Conservation (phyloP, 2,329 filamentous ascomycete genomes). For the Chaetoscypha palmicola region DNA sequence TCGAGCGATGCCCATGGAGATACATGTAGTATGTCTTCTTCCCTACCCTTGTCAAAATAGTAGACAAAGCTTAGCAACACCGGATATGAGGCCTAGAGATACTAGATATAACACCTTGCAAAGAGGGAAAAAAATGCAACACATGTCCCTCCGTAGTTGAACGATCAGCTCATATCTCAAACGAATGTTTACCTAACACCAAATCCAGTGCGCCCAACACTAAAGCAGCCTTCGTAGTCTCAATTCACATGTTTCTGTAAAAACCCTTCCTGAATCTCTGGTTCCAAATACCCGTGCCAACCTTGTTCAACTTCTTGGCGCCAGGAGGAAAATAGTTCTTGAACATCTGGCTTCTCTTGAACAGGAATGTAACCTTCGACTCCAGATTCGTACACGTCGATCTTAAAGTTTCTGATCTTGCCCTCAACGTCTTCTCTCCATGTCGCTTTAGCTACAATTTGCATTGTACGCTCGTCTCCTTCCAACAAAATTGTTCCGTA, state of each 20-base stretch:
- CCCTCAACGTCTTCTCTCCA: slow-evolving; percentile 13
- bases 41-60: too few species aligned
- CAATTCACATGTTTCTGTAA: slow-evolving; percentile 2
- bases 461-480: slow-evolving; percentile 11
- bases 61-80: too few species aligned
- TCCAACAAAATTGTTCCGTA: slow-evolving; percentile 9
- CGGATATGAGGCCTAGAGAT: too few species aligned
- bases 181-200: too few species aligned
- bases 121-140: too few species aligned
- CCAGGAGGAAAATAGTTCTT: slow-evolving; percentile 17
- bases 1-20: too few species aligned
- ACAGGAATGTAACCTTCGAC: neutral
- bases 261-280: slow-evolving; percentile 11
- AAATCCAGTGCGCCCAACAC: too few species aligned
- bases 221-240: too few species aligned
- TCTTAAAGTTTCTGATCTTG: slow-evolving; percentile 9
- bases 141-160: too few species aligned
- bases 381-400: slow-evolving; percentile 13
- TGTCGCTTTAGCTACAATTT: slow-evolving; percentile 15
- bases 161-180: too few species aligned
- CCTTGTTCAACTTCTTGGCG: slow-evolving; percentile 14
- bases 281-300: slow-evolving; percentile 19
- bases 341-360: slow-evolving; percentile 1
- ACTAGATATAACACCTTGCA: too few species aligned
- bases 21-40: too few species aligned